Conservation (phyloP, 1,284 basidiomycete genomes). For the Moniliella sp. region DNA sequence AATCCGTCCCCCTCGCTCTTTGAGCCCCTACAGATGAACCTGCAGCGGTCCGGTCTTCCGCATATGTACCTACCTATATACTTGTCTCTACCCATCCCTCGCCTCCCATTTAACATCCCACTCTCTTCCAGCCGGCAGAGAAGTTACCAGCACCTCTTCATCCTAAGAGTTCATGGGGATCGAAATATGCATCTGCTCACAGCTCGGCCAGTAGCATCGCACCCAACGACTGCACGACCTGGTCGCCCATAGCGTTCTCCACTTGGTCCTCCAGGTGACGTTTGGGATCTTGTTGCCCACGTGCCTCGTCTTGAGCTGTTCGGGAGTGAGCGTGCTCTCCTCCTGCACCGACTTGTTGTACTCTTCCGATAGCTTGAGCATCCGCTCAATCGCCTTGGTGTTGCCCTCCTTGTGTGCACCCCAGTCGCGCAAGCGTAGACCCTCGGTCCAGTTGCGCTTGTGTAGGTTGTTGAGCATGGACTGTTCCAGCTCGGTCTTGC, state of each 20-base stretch:
- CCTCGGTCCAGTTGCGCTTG: conserved; percentile 32
- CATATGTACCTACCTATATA: no score
- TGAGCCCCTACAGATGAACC: no score
- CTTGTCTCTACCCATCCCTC: no score
- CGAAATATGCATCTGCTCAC: no score
- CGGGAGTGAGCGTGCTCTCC: conserved; percentile 20
- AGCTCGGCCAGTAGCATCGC: no score
- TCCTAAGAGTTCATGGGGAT: no score
- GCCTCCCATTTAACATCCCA: no score
- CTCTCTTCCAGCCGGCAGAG: no score
- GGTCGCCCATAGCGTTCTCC: conserved; percentile 30
- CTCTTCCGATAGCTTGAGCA: conserved; percentile 26
- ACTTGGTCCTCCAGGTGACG: conserved; percentile 31
- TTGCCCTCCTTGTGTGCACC: conserved; percentile 29
- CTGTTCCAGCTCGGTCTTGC: conserved; percentile 33
- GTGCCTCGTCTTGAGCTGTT: conserved; percentile 31
- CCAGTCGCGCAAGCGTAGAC: conserved; percentile 26
- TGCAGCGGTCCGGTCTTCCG: no score
- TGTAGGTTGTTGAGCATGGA: conserved; percentile 32
- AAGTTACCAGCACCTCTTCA: no score
- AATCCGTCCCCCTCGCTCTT: no score
- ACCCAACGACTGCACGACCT: conserved; percentile 29
- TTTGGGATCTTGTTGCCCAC: conserved; percentile 33
- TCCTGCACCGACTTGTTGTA: conserved; percentile 33
- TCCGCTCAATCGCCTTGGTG: conserved; percentile 23